Evolutionary conservation across 345 rosid genomes (phyloP), one percentile per base, ranked within the genome.

Genomic region (Pistacia integerrima): DNA sequence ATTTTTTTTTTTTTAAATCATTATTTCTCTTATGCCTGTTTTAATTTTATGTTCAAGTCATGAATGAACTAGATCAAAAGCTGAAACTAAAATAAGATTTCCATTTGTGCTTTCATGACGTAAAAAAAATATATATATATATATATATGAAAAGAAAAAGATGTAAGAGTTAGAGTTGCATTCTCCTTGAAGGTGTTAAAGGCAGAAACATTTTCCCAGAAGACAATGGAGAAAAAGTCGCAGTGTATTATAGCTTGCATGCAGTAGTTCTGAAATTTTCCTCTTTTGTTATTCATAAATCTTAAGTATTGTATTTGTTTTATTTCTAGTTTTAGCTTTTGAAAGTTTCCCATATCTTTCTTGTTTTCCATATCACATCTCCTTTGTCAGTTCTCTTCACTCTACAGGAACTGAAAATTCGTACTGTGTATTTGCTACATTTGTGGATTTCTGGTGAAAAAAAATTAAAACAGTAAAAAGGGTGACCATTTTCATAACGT

Each of bases 281-380:
- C 59, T 10, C 20, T 73, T 49, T 11, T 30, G 48, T 28, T n/a
- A 48, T 9, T 60, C 10, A 22, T 10, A 61, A 62, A 48, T 73
- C 41, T 38, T 46, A 9, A 61, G 48, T 49, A 44, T 10, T 5
- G 6, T 48, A 48, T 49, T 57, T 58, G 16, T 48, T 18, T 5
- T 22, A 33, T 73, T 61, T 61, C 76, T 20, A 61, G 4, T 73
- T 73, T 18, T 4, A 73, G 76, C 68, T 61, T 61, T 60, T 8
- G 18, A 48, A 30, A n/a, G n/a, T 62, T 70, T 48, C 28, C 60
- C 59, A 18, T 73, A 73, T 62, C 76, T 44, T 73, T 73, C 44
- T 0, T 22, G 8, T 69, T 62, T 67, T 60, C 17, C 28, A 49
- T 7, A 14, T 28, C 67, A 44, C 60, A 25, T 59, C 67, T 22